Conservation (phyloP, 2,329 filamentous ascomycete species). For the Colletotrichum melonis region DNA sequence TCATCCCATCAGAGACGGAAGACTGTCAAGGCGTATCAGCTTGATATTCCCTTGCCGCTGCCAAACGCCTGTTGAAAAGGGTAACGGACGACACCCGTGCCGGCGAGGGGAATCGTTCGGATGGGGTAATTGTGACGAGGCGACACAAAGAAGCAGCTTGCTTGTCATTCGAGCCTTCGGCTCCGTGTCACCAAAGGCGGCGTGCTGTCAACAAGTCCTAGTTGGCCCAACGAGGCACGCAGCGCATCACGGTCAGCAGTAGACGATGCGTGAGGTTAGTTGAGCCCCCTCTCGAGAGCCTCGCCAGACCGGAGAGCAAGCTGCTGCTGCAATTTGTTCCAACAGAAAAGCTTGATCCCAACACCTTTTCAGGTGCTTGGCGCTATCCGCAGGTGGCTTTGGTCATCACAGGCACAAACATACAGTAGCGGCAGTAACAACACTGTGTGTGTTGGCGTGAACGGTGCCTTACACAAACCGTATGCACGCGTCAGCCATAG, state of each 20-base stretch:
- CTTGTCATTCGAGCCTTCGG: conserved; percentile 1
- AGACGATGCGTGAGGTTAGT: not conserved
- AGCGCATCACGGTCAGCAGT: not conserved
- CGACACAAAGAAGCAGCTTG: conserved; percentile 14
- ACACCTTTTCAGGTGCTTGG: not conserved
- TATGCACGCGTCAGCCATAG: not conserved
- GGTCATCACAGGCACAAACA: not conserved
- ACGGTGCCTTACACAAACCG: conserved; percentile 11
- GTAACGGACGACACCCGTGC: not conserved
- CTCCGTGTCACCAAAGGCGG: conserved; percentile 11
- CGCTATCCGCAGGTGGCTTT: not conserved
- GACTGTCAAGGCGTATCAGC: not conserved
- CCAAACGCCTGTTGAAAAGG: not conserved
- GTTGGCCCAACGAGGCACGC: not conserved
- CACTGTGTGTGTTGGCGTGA: not conserved
- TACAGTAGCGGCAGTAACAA: not conserved
- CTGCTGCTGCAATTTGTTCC: not conserved
- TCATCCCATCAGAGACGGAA: not conserved
- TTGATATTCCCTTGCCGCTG: not conserved
- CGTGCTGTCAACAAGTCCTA: not conserved
- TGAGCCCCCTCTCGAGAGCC: not conserved
- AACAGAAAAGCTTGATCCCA: not conserved
- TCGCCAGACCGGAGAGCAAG: not conserved
- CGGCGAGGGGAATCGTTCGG: conserved; percentile 1
- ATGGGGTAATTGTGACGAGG: conserved; percentile 15